Evolutionary conservation across 2,329 filamentous ascomycete genomes (phyloP), one percentile per base, ranked within the genome.

Genomic region (Colletotrichum theobromicola): DNA sequence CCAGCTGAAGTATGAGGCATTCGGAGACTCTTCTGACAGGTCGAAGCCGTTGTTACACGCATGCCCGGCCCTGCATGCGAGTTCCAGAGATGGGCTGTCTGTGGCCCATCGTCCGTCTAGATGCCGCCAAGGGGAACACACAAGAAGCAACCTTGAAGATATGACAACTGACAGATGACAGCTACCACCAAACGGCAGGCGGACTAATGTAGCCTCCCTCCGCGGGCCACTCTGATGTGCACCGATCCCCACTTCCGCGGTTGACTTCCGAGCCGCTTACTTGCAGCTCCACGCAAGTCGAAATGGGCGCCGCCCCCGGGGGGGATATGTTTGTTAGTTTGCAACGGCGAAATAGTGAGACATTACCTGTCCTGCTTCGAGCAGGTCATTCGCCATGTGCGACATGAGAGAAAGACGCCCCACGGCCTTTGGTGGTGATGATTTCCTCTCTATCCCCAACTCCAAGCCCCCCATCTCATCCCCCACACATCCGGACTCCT

Each of bases 141-240:
- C 30, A 67, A 62, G 58, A 74, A 37, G 42, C 34, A 61, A 61
- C 32, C 37, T 67, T 74, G 61, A 71, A 74, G 72, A 74, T 72
- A 66, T 72, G 72, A 74, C 62, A 74, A 74, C 62, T 72, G 72
- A 74, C 72, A 74, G 72, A 74, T 74, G 72, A 74, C 72, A 72
- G 55, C 68, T 74, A 58, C 34, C 68, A 63, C 67, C 72, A 74
- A 74, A 74, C 62, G 50, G 55, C 42, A 72, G 62, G 15, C 42
- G 42, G 62, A 55, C 68, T 72, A 50, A 57, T 74, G 72, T 72
- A 50, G 63, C 62, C 21, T 72, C 42, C 62, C 62, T 72, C 24
- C 34, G 68, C 55, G 42, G 50, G 21, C 34, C 55, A 46, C n/a
- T 53, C 46, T 57, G 72, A 67, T 55, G 72, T 50, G 68, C 68